Conservation (phyloP, 768 basidiomycete species). For the Lactarius hatsudake region DNA sequence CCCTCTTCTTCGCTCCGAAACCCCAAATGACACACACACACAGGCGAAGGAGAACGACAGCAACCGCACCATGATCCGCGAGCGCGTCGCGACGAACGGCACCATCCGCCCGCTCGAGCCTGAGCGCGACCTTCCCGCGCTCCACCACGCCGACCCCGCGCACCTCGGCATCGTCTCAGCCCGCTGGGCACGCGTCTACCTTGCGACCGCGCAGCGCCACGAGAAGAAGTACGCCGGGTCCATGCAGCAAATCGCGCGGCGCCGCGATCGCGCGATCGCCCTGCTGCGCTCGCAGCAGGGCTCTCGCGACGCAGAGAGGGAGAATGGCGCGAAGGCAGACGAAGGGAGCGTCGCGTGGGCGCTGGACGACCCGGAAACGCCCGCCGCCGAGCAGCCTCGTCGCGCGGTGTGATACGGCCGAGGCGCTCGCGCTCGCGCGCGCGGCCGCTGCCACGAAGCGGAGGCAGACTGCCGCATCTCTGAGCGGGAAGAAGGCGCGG, state of each 20-base stretch:
- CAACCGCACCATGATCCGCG: slow-evolving; percentile 67
- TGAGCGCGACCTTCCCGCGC: slow-evolving; percentile 59
- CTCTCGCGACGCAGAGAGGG: background rate
- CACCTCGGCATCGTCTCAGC: slow-evolving; percentile 76
- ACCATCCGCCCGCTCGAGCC: slow-evolving; percentile 74
- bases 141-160: slow-evolving; percentile 59
- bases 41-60: slow-evolving; percentile 39
- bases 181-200: slow-evolving; percentile 66
- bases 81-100: slow-evolving; percentile 80
- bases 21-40: background rate
- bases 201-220: slow-evolving; percentile 56
- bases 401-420: slow-evolving; percentile 76
- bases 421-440: slow-evolving; percentile 66
- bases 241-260: slow-evolving; percentile 56
- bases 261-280: slow-evolving; percentile 60
- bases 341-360: slow-evolving; percentile 86
- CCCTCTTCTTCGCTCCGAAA: background rate
- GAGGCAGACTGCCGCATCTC: too few species aligned
- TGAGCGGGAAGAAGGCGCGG: too few species aligned
- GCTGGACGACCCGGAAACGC: slow-evolving; percentile 60
- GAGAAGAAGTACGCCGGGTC: slow-evolving; percentile 64
- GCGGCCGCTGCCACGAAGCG: slow-evolving; percentile 33
- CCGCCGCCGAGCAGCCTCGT: slow-evolving; percentile 93
- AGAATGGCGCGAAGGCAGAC: too few species aligned
- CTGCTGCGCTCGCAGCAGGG: background rate